Base-by-base conservation (phyloP, 805 yeast genomes). In the Saccharomycopsis synnaedendra region DNA sequence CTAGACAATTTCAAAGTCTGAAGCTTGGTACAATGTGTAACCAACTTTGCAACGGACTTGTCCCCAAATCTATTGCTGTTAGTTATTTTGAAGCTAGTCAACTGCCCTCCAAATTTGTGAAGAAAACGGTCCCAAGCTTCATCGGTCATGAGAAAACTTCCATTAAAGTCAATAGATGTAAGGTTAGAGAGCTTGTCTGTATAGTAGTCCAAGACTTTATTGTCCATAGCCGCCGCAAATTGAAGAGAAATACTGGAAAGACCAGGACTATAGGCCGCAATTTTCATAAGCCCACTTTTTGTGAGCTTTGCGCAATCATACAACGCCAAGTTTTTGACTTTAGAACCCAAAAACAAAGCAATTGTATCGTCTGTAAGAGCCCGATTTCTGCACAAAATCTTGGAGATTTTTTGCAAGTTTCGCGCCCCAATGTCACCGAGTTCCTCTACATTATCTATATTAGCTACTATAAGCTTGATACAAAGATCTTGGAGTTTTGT, bases 161-260 rank as follows among this genome's bases (percentile, higher is more conserved):
- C 99, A 62, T 90, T 89, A 36, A 93, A 64, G n/a, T 73, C 66
- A 5, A 90, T 48, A 9, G 75, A 68, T 10, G 62, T 67, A 42
- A 93, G 66, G 32, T 73, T 63, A 0, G 65, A 64, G 39, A 90
- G 66, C 53, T 85, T 80, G 6, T 76, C 66, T 4, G 76, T 72
- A 51, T 74, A 76, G 59, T 86, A 83, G 11, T 68, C 59, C 50
- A 93, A 61, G 49, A 83, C 82, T 53, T 82, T 88, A 59, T 85
- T 85, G 56, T 83, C 87, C 39, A 93, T 65, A 56, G 85, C 89
- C 4, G 98, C 98, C 68, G 97, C 90, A 97, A 89, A 90, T 50
- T 79, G 78, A 41, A 93, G 66, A 0, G 81, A 81, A 41, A 93
- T 61, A 1, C 69, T 62, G 54, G 75, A 79, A 3, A 93, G 52